A percentile compares a stretch with the other conserved stretches of the same genome.
Evolutionary conservation across 805 yeast genomes (phyloP).

Genomic region (Blastobotrys chiropterorum): DNA sequence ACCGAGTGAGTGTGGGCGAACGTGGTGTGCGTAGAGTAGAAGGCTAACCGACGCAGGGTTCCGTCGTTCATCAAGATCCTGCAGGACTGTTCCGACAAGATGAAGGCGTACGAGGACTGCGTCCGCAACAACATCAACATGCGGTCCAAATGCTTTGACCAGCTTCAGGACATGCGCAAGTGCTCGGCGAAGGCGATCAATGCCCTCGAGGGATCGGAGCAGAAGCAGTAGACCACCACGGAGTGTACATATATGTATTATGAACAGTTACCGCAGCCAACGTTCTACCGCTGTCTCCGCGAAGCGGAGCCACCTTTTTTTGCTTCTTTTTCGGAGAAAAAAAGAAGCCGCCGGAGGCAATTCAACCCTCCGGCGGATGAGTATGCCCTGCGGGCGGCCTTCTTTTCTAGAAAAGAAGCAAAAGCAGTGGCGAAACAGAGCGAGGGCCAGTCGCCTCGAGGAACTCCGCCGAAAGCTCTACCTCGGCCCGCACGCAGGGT

Average conservation of each 20-base stretch:
- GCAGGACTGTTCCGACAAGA: conserved; percentile 48
- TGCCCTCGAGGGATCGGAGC: conserved; percentile 4
- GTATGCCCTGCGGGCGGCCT: no score
- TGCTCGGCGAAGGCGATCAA: conserved; percentile 48
- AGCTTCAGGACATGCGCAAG: conserved; percentile 50
- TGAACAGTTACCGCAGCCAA: no score
- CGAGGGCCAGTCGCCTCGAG: no score
- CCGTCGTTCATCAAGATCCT: conserved; percentile 70
- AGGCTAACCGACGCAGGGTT: no score
- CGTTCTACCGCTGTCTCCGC: no score
- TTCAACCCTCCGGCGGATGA: no score
- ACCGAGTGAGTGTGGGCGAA: conserved; percentile 22
- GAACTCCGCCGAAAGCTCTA: neutral
- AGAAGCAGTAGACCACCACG: neutral
- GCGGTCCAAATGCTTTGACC: conserved; percentile 47
- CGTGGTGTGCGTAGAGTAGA: no score
- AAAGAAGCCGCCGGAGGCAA: no score
- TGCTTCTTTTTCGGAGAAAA: no score
- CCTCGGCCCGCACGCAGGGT: neutral
- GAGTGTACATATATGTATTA: neutral
- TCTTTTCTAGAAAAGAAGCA: no score
- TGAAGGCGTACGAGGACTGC: conserved; percentile 64
- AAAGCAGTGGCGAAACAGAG: no score
- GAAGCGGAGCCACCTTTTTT: no score
- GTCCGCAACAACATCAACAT: conserved; percentile 40